Base-by-base conservation (phyloP, 352 stramenopile species). In the Aphanomyces astaci region DNA sequence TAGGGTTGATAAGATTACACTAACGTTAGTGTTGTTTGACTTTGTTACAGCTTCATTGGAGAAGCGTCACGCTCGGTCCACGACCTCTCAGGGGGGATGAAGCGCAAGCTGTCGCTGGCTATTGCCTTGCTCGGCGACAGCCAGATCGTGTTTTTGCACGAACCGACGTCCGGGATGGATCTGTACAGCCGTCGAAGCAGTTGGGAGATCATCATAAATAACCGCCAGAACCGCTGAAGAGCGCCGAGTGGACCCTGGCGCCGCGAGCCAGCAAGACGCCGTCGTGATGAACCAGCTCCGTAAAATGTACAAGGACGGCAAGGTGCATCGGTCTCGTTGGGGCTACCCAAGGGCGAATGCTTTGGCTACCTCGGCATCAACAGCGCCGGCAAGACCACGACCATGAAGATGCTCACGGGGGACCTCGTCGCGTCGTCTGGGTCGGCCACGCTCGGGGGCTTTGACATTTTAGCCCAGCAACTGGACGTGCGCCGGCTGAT, bases 301-400 rank as follows among this genome's bases (percentile, higher is more conserved):
- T n/a, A 97, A 98, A 73, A 82, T 97, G 45, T 98, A 96, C 74
- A 78, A 77, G 36, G 86, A 78, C 24, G 71, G 80, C 48, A 97
- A 96, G 69, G 77, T 87, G 68, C 76, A 27, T 73, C 84, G 28
- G 54, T 97, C 24, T 91, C 79, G 2, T 92, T 96, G 32, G 85
- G 79, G 19, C 69, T 97, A 17, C 73, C 73, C 36, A 75, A 76
- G 1, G 92, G 94, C 27, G 88, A 98, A 60, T 97, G 91, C 63
- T 98, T 98, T 73, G 95, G 95, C 1, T 94, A 97, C 64, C 78
- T 98, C 3, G 95, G 95, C 9, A 95, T 98, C 62, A 98, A 98
- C 63, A 92, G 94, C 30, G 95, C 84, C 5, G 94, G 94, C 39
- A 98, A 98, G 73, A 97, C 90, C 5, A 98, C 95, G 25, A 97